Base-by-base conservation (phyloP, 2,329 filamentous ascomycete genomes). In the Dryadomyces quercivorus region DNA sequence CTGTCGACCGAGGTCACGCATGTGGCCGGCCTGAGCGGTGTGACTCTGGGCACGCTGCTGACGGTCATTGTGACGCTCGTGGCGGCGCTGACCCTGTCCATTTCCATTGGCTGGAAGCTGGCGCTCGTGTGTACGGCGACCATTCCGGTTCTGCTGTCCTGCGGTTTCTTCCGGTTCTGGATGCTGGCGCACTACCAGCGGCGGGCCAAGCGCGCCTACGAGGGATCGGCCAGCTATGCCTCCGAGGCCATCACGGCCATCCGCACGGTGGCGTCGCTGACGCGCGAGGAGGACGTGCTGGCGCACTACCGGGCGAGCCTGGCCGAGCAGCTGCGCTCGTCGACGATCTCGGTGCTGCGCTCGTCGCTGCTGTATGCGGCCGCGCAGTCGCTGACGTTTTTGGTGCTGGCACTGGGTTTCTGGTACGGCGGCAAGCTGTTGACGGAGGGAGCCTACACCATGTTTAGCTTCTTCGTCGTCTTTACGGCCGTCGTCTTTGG, bases 211-310 rank as follows among this genome's bases (percentile, higher is more conserved):
- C 75, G 76, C 60, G 84, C 88, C 4, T 91, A 97, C 65, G 78
- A 88, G 64, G 73, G 78, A 55, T 92, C 88, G 56, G 92, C 92
- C 8, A 85, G 84, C 55, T 95, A 86, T 65, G 93, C 93, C 12
- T 93, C 91, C 49, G 93, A 98, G 69, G 91, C 91, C 46, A 95
- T 94, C 36, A 91, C 88, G 2, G 87, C 91, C 7, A 96, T 97
- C 61, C 86, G 92, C 52, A 97, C 93, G 2, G 91, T 97, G 10
- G 92, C 91, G 4, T 88, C 89, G 9, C 77, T 98, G 47, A 95
- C 91, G 0, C 81, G 92, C 10, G 93, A 98, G 70, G 70, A 78
- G 0, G 88, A 95, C 63, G 88, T 97, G 3, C 77, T 88, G 61
- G 63, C 69, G 2, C 76, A 83, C 52, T 98, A 94, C 71, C 84